These are phyloP conservation scores for Xylariaceae sp. DNA, from an alignment of 2,329 filamentous ascomycete species.

Conservation along the genomic window DNA sequence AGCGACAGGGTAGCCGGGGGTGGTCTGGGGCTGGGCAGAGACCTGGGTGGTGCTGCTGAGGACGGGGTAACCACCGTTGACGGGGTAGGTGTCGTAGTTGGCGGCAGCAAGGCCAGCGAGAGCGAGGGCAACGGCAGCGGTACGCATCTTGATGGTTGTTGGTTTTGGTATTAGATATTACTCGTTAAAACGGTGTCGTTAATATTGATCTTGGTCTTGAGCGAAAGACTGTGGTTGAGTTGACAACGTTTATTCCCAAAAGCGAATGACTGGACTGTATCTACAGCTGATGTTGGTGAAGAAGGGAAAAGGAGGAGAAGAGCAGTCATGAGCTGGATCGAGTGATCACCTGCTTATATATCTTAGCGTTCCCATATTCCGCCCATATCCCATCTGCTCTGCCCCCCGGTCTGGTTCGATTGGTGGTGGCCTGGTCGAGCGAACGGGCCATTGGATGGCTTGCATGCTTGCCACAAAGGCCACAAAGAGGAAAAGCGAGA, in stretches of 20 bases:
- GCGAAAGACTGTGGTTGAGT: slow-evolving; percentile 16
- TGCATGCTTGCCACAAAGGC: not conserved
- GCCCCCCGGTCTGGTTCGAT: not conserved
- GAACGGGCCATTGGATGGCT: not conserved
- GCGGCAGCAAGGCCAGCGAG: slow-evolving; percentile 19
- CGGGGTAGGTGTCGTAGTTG: slow-evolving; percentile 18
- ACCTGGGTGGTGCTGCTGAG: not conserved
- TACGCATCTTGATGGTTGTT: slow-evolving; percentile 20
- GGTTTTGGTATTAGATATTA: slow-evolving; percentile 23
- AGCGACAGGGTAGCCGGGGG: slow-evolving; percentile 11
- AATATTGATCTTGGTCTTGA: slow-evolving; percentile 18
- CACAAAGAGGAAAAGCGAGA: not conserved
- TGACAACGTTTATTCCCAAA: too few species aligned
- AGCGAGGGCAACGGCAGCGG: slow-evolving; percentile 17
- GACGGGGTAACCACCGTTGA: too few species aligned
- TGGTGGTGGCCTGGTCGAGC: not conserved
- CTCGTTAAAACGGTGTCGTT: slow-evolving; percentile 18
- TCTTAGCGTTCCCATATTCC: slow-evolving; percentile 16
- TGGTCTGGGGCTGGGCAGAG: slow-evolving; percentile 10
- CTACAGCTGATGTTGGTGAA: slow-evolving; percentile 17
- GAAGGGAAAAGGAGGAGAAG: slow-evolving; percentile 9
- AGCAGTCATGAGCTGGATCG: slow-evolving; percentile 2
- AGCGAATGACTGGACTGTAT: slow-evolving; percentile 21
- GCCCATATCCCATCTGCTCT: slow-evolving; percentile 12
- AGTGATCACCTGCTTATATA: slow-evolving; percentile 21